These are phyloP conservation scores for Geotrichum fermentans DNA, from an alignment of 1,139 yeast species.

Conservation along the genomic window DNA sequence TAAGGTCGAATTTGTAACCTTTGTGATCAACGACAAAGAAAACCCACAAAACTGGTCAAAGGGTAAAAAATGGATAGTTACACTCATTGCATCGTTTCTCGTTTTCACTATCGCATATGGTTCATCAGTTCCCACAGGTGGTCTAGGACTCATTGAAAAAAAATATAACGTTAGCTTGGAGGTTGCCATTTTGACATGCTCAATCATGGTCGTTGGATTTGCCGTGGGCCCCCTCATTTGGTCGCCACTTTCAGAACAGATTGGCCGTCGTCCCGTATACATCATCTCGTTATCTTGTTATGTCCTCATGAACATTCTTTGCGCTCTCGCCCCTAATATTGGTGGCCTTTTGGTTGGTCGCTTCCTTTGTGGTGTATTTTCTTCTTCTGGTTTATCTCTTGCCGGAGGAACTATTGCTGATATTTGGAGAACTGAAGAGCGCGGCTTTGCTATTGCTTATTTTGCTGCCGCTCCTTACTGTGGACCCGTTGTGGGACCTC, in stretches of 20 bases:
- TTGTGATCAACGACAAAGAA: constrained; percentile 67
- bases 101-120: constrained; percentile 89
- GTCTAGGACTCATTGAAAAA: constrained; percentile 58
- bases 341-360: constrained; percentile 77
- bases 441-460: constrained; percentile 87
- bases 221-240: constrained; percentile 82
- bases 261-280: constrained; percentile 83
- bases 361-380: constrained; percentile 80
- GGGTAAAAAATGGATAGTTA: constrained; percentile 58
- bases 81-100: constrained; percentile 57
- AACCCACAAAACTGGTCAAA: constrained; percentile 83
- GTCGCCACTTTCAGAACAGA: constrained; percentile 88
- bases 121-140: constrained; percentile 85
- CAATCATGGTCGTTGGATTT: constrained; percentile 85
- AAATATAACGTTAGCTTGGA: constrained; percentile 65
- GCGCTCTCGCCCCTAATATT: constrained; percentile 80
- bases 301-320: constrained; percentile 77
- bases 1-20: constrained; percentile 78
- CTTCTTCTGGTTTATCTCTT: constrained; percentile 76
- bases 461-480: constrained; percentile 91
- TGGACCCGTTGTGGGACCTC: constrained; percentile 89
- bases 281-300: constrained; percentile 69
- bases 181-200: constrained; percentile 73
- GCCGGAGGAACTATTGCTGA: constrained; percentile 93
- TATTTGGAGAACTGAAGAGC: constrained; percentile 67